Percentiles rank a stretch among this genome's conserved stretches.
Evolutionary conservation across 768 basidiomycete genomes (phyloP).

Genomic region (Trichaptum fuscoviolaceum): DNA sequence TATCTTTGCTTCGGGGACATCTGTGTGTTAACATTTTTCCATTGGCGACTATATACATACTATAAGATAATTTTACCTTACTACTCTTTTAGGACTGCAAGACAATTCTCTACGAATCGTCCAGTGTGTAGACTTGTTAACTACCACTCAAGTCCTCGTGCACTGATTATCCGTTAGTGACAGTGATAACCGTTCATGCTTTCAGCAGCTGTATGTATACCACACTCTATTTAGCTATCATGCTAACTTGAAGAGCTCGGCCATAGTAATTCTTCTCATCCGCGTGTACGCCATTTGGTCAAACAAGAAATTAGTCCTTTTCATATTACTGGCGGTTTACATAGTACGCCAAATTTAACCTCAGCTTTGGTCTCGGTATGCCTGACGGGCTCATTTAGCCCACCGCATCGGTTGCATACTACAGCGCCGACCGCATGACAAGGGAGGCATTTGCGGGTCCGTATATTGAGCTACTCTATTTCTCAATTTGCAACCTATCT

Average conservation of each 20-base stretch:
- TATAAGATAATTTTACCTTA: too few relatives aligned
- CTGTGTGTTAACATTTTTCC: not conserved
- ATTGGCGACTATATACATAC: too few relatives aligned
- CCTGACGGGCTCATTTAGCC: too few relatives aligned
- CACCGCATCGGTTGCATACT: not conserved
- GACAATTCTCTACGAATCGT: too few relatives aligned
- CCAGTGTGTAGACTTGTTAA: too few relatives aligned
- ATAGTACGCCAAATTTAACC: not conserved
- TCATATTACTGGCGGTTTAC: not conserved
- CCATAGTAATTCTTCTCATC: not conserved
- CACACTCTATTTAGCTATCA: too few relatives aligned
- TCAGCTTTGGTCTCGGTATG: not conserved
- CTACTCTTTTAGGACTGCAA: too few relatives aligned
- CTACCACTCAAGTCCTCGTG: too few relatives aligned
- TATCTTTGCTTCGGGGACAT: not conserved
- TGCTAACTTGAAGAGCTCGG: not conserved
- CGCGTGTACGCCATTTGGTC: not conserved
- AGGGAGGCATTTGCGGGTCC: not conserved
- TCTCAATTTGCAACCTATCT: too few relatives aligned
- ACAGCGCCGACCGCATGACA: not conserved
- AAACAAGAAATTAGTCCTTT: not conserved
- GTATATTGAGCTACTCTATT: too few relatives aligned
- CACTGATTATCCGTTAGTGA: too few relatives aligned
- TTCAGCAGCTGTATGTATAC: not conserved
- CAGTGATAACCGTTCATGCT: too few relatives aligned